phyloP scores from a whole-genome alignment of 768 basidiomycete species.

The Boletus subcaerulescens region DNA sequence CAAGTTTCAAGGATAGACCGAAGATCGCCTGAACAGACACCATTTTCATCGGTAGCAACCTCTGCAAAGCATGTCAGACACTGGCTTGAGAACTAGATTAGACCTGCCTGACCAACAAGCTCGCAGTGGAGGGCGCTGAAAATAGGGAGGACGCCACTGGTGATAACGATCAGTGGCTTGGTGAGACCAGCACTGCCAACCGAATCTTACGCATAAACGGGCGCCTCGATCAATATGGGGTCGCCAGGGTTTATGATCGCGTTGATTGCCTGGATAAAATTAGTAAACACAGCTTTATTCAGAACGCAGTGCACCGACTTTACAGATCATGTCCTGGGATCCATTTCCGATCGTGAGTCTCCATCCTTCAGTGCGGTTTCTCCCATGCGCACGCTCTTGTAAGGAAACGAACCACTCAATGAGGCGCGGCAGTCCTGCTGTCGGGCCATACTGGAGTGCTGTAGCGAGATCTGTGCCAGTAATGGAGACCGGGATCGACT shows the following conservation, averaged over 20 bases:
- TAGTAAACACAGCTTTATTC: conserved; percentile 2
- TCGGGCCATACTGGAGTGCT: conserved; percentile 77
- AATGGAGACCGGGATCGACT: conserved; percentile 52
- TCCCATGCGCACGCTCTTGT: conserved; percentile 67
- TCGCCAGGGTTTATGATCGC: conserved; percentile 79
- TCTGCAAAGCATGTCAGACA: conserved; percentile 42
- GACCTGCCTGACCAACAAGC: conserved; percentile 46
- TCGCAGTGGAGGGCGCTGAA: conserved; percentile 56
- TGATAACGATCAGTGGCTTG: conserved; percentile 6
- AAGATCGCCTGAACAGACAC: conserved; percentile 59
- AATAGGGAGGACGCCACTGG: conserved; percentile 65
- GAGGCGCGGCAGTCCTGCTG: conserved; percentile 64
- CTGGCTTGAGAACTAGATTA: background rate
- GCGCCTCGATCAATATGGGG: conserved; percentile 75
- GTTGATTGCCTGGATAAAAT: conserved; percentile 54
- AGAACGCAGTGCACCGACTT: conserved; percentile 43
- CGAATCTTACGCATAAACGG: conserved; percentile 64
- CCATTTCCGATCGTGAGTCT: conserved; percentile 74
- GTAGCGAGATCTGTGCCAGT: conserved; percentile 56
- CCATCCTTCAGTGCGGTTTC: conserved; percentile 67
- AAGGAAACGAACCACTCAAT: conserved; percentile 67
- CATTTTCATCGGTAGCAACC: conserved; percentile 72
- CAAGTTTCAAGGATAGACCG: conserved; percentile 68
- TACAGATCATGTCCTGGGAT: conserved; percentile 86
- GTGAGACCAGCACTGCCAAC: conserved; percentile 12